phyloP scores from a whole-genome alignment of 768 basidiomycete genomes.

The Hortiboletus flavorubellus region DNA sequence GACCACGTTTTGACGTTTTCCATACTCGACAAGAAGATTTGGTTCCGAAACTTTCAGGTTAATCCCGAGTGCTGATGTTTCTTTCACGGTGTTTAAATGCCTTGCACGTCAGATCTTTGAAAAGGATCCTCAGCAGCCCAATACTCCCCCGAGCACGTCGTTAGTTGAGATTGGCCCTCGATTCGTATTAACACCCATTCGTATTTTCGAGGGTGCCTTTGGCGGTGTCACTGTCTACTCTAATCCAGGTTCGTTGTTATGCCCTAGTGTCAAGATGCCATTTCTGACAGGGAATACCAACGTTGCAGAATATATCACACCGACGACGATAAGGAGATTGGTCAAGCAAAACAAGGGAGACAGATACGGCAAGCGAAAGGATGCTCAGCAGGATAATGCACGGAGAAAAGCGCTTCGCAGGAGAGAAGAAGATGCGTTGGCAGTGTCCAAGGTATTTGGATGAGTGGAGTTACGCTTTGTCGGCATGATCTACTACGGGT shows the following conservation, averaged over 20 bases:
- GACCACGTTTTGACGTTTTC: slow-evolving; percentile 98
- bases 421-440: slow-evolving; percentile 73
- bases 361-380: slow-evolving; percentile 81
- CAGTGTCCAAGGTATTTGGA: slow-evolving; percentile 86
- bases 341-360: slow-evolving; percentile 69
- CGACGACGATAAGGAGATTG: slow-evolving; percentile 72
- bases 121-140: slow-evolving; percentile 88
- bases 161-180: slow-evolving; percentile 96
- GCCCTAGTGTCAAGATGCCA: not conserved
- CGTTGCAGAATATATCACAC: slow-evolving; percentile 82
- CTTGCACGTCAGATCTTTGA: slow-evolving; percentile 73
- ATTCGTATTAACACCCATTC: slow-evolving; percentile 95
- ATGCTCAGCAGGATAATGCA: slow-evolving; percentile 64
- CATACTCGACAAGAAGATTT: slow-evolving; percentile 91
- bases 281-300: not conserved
- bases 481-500: not conserved
- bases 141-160: slow-evolving; percentile 80
- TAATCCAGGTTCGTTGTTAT: slow-evolving; percentile 70
- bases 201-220: slow-evolving; percentile 98
- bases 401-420: slow-evolving; percentile 61
- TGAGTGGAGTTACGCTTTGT: slow-evolving; percentile 36
- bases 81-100: not conserved
- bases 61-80: slow-evolving; percentile 15
- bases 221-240: slow-evolving; percentile 92
- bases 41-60: slow-evolving; percentile 99